Percentiles rank a stretch among this genome's conserved stretches.
Conservation (phyloP, 2,329 filamentous ascomycete genomes). For the Macroventuria anomochaeta region DNA sequence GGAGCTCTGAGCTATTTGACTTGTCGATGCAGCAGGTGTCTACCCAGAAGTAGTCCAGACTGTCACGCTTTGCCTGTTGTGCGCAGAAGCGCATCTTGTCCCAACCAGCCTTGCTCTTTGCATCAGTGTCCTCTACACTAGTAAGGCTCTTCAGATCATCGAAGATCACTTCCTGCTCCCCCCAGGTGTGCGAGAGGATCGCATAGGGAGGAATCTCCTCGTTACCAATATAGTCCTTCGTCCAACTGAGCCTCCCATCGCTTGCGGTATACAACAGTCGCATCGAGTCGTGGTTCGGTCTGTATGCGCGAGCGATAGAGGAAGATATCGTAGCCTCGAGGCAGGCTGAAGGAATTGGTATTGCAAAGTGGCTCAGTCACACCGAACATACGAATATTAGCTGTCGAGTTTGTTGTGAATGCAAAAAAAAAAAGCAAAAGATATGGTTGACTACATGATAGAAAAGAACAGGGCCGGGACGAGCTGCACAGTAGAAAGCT, state of each 20-base stretch:
- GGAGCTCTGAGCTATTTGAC: no score
- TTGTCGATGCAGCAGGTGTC: no score
- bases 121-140: neutral
- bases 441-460: neutral
- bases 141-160: constrained; percentile 6
- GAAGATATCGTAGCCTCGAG: constrained; percentile 6
- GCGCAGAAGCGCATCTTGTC: constrained; percentile 11
- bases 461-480: neutral
- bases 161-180: constrained; percentile 17
- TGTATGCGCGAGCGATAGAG: constrained; percentile 13
- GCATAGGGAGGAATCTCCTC: constrained; percentile 7
- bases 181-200: constrained; percentile 26
- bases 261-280: constrained; percentile 17
- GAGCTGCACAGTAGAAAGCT: constrained; percentile 7
- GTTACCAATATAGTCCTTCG: constrained; percentile 3
- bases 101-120: constrained; percentile 1
- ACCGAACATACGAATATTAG: neutral
- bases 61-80: constrained; percentile 4
- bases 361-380: neutral
- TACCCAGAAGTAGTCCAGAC: neutral
- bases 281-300: constrained; percentile 12
- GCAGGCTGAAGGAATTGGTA: constrained; percentile 10
- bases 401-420: neutral
- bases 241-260: constrained; percentile 16
- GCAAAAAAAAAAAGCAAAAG: no score